Percentiles rank a stretch among this genome's conserved stretches.
phyloP scores from a whole-genome alignment of 116 monocot genomes.

The Papilionanthe hybrid region DNA sequence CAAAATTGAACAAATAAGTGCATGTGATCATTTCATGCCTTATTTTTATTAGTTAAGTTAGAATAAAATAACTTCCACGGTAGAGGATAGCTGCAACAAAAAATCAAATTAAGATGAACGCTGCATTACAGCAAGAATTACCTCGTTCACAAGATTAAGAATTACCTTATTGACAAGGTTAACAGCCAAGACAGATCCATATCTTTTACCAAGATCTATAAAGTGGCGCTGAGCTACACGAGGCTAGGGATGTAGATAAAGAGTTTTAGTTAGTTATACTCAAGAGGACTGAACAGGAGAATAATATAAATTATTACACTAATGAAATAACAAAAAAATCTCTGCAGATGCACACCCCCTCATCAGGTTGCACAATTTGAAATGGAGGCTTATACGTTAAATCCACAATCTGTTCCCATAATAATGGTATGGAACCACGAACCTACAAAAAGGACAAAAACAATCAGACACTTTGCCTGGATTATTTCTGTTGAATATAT shows the following conservation, averaged over 20 bases:
- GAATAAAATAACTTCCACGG: neutral
- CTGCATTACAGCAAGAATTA: conserved; percentile 18
- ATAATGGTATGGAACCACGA: conserved; percentile 93
- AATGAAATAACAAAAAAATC: conserved; percentile 1
- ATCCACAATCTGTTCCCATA: conserved; percentile 99
- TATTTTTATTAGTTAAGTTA: neutral
- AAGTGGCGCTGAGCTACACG: conserved; percentile 82
- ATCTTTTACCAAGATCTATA: conserved; percentile 81
- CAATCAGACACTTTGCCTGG: neutral
- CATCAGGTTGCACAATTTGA: conserved; percentile 79
- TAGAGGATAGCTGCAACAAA: neutral
- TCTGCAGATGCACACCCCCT: conserved; percentile 47
- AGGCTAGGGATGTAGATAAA: conserved; percentile 39
- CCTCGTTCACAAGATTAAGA: conserved; percentile 86
- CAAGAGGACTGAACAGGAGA: neutral
- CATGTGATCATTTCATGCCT: neutral
- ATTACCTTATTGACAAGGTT: conserved; percentile 89
- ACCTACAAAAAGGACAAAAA: conserved; percentile 32
- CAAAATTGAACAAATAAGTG: neutral
- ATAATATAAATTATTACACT: neutral
- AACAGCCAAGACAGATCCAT: conserved; percentile 84
- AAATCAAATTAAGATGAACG: neutral
- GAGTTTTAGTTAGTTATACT: neutral
- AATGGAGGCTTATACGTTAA: conserved; percentile 91
- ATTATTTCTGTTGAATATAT: neutral